These are phyloP conservation scores for Cucurbita argyrosperma DNA, from an alignment of 306 rosid genomes.

Conservation along the genomic window DNA sequence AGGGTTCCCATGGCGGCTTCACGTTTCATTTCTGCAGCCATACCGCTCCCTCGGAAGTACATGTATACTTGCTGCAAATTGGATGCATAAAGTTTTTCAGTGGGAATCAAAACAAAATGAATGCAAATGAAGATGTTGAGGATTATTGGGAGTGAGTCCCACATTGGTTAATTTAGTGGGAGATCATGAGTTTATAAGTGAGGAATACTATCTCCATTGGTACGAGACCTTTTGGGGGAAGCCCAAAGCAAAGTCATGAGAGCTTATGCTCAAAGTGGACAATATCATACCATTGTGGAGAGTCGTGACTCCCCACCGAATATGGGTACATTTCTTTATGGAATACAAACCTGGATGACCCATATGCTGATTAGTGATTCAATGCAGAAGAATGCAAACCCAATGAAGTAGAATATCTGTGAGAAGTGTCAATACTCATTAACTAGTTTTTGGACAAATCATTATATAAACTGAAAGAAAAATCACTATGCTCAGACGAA, in stretches of 20 bases:
- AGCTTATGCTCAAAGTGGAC: no score
- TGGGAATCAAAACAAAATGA: not conserved
- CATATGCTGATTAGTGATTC: conserved; percentile 79
- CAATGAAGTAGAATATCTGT: conserved; percentile 82
- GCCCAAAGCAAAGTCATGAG: no score
- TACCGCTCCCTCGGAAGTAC: conserved; percentile 96
- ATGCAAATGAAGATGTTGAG: not conserved
- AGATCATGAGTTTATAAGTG: no score
- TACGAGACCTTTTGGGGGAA: no score
- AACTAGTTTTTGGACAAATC: not conserved
- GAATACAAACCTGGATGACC: conserved; percentile 77
- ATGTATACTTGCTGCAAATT: conserved; percentile 75
- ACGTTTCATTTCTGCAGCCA: conserved; percentile 51
- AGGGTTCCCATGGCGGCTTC: conserved; percentile 71
- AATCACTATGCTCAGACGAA: not conserved
- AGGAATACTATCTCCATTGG: no score
- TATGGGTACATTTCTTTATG: not conserved
- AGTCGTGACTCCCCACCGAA: no score
- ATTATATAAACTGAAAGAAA: not conserved
- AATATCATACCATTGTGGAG: no score
- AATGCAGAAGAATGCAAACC: conserved; percentile 47
- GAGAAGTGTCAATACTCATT: not conserved
- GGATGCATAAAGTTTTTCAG: not conserved
- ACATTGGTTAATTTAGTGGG: no score
- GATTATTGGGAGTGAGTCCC: no score